These are phyloP conservation scores for Funneliformis geosporum DNA, from an alignment of 192 early-diverging fungal genomes.

Conservation along the genomic window DNA sequence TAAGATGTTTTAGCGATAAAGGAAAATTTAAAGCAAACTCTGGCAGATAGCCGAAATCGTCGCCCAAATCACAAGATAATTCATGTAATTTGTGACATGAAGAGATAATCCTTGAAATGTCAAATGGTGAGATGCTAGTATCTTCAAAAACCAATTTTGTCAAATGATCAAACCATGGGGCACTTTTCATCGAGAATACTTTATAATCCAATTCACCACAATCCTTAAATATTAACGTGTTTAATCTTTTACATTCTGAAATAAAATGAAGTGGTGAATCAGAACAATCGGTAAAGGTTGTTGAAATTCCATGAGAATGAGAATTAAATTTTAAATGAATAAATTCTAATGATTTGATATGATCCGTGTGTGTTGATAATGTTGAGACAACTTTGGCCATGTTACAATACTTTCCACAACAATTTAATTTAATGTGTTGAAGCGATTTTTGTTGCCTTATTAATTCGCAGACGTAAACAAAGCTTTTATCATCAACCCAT, in stretches of 20 bases:
- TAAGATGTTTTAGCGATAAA: background rate
- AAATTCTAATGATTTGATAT: slow-evolving; percentile 6
- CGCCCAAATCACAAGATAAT: background rate
- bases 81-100: background rate
- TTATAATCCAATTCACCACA: slow-evolving; percentile 6
- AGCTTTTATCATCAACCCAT: background rate
- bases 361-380: background rate
- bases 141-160: slow-evolving; percentile 7
- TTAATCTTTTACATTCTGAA: background rate
- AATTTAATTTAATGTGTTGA: slow-evolving; percentile 6
- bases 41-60: background rate
- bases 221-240: slow-evolving; percentile 11
- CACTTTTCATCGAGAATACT: background rate
- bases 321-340: slow-evolving; percentile 2
- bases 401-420: slow-evolving; percentile 18
- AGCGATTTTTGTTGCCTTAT: background rate
- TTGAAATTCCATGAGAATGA: background rate
- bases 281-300: background rate
- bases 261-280: background rate
- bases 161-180: background rate
- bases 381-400: background rate
- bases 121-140: background rate
- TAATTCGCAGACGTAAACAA: background rate
- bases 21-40: background rate
- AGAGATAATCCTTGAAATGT: background rate